Evolutionary conservation across 768 basidiomycete genomes (phyloP), one percentile per base, ranked within the genome.

Genomic region (Mrakia gelida): DNA sequence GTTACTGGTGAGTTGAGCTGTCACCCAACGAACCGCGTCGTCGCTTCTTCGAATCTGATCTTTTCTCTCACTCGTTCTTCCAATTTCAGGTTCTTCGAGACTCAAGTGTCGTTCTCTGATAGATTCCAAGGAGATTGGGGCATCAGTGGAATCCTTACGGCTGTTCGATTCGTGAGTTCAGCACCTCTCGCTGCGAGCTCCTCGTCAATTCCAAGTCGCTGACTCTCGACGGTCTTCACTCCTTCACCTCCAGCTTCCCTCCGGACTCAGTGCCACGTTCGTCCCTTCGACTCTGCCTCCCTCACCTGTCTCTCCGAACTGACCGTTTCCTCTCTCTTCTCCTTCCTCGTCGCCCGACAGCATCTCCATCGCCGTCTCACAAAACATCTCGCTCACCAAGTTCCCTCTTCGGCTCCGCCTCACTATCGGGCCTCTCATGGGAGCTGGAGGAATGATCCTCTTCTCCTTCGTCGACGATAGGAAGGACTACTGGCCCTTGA

Each of bases 1-100:
- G 80, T 32, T 80, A 75, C 26, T 84, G 83, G 82, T 83, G 81
- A 81, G 77, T 76, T 11, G 23, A 15, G 52, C 52, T 54, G 16
- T 15, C 23, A 3, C 11, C 11, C n/a, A n/a, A n/a, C 52, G 13
- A 3, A 54, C 11, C 13, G 23, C 23, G 38, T 38, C 8, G 38
- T 54, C 11, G 2, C 52, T 6, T 15, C 52, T 54, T 54, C 52
- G 52, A 2, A 4, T 45, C 11, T 45, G 45, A 45, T 13, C 45
- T 8, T 8, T 15, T 21, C 54, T 8, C 54, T 26, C 6, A 2
- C 54, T 56, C 54, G 21, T 15, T 56, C 45, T 2, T 56, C 54
- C 23, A 23, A 54, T 15, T 54, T 54, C 52, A 56, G 54, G 54
- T 56, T 56, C 54, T 68, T 68, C 18, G 65, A 38, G 38, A 38